Evolutionary conservation across 352 stramenopile species (phyloP).

Genomic region (Plasmopara halstedii): DNA sequence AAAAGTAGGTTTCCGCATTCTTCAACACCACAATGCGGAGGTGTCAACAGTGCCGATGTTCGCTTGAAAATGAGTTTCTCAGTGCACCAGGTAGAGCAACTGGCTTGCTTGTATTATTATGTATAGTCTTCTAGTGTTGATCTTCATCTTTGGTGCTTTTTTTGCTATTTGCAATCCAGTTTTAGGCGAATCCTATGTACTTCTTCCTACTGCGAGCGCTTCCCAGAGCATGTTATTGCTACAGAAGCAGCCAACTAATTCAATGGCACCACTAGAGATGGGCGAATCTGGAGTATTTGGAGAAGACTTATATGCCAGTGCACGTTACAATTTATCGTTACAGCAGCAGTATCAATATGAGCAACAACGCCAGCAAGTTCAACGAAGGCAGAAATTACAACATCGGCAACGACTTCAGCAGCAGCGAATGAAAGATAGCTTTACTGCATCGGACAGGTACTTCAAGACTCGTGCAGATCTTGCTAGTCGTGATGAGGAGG

Average conservation of each 20-base stretch:
- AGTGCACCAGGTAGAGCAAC: slow-evolving; percentile 22
- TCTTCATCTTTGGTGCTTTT: slow-evolving; percentile 2
- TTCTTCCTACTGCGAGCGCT: slow-evolving; percentile 57
- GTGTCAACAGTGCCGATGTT: slow-evolving; percentile 28
- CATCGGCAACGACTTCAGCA: slow-evolving; percentile 20
- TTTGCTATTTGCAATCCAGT: slow-evolving; percentile 9
- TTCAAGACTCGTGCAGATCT: slow-evolving; percentile 18
- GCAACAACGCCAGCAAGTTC: slow-evolving; percentile 16
- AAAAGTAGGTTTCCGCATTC: slow-evolving; percentile 9
- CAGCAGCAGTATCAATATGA: slow-evolving; percentile 36
- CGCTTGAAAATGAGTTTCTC: slow-evolving; percentile 32
- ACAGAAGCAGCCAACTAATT: slow-evolving; percentile 23
- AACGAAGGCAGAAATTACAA: slow-evolving; percentile 18
- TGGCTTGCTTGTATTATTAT: neutral
- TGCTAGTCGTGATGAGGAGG: slow-evolving; percentile 16
- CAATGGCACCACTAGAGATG: slow-evolving; percentile 18
- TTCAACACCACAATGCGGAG: slow-evolving; percentile 19
- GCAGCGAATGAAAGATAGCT: slow-evolving; percentile 23
- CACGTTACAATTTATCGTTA: slow-evolving; percentile 38
- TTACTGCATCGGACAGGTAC: slow-evolving; percentile 10
- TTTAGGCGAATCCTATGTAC: slow-evolving; percentile 67
- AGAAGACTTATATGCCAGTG: slow-evolving; percentile 31
- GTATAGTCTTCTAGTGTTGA: neutral
- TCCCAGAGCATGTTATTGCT: slow-evolving; percentile 48
- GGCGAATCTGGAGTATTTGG: slow-evolving; percentile 24